These are phyloP conservation scores for Catharanthus roseus DNA, from an alignment of 257 asterid species.

Conservation along the genomic window DNA sequence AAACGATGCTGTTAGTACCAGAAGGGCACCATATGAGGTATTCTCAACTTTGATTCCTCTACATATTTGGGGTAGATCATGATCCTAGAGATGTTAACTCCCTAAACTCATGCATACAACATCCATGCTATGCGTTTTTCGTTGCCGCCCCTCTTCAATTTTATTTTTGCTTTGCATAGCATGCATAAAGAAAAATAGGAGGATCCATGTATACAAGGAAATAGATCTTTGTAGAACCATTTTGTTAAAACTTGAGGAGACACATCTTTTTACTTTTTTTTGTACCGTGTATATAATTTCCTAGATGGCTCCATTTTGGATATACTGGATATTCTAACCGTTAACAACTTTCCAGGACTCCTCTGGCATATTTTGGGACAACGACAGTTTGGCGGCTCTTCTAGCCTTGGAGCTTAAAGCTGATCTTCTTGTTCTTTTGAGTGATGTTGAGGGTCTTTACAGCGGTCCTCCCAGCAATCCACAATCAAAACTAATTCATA, in stretches of 20 bases:
- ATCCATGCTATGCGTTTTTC: not conserved
- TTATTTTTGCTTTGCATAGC: not conserved
- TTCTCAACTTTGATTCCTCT: conserved; percentile 13
- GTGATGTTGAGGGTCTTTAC: conserved; percentile 84
- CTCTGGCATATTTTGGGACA: conserved; percentile 84
- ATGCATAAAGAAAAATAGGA: no score
- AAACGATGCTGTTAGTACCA: conserved; percentile 74
- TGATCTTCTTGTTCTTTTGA: conserved; percentile 69
- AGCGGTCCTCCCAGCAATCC: conserved; percentile 84
- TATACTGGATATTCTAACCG: not conserved
- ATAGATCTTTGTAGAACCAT: not conserved
- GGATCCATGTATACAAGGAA: not conserved
- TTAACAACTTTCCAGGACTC: conserved; percentile 45
- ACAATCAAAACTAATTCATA: conserved; percentile 55
- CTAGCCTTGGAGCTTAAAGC: conserved; percentile 76
- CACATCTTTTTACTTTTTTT: not conserved
- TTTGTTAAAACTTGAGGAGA: not conserved
- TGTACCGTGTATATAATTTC: not conserved
- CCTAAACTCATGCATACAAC: not conserved
- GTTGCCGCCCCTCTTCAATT: no score
- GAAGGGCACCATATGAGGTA: conserved; percentile 87
- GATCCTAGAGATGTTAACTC: not conserved
- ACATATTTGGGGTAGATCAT: not conserved
- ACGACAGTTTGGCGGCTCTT: conserved; percentile 76
- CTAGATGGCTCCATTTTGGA: not conserved